Percentiles rank a stretch among this genome's conserved stretches.
phyloP scores from a whole-genome alignment of 225 moss, liverwort and hornwort genomes.

The Bryoerythrophyllum caledonicum region DNA sequence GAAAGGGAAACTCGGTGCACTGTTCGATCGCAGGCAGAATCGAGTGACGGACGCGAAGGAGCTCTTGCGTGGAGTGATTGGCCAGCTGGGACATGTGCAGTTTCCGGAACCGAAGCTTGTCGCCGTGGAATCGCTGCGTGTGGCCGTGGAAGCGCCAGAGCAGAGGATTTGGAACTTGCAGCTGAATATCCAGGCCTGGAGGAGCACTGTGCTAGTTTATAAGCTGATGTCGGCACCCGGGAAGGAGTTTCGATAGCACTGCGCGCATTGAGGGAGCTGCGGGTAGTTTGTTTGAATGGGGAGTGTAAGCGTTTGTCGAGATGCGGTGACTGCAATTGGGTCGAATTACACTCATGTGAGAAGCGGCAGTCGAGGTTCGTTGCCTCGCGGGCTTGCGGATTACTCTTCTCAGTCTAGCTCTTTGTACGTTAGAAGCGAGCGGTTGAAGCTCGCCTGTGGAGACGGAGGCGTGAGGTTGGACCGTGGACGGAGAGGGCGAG shows the following conservation, averaged over 20 bases:
- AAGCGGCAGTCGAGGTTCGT: neutral
- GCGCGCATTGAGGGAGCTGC: neutral
- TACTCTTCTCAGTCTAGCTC: constrained; percentile 35
- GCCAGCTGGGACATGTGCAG: neutral
- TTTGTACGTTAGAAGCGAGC: constrained; percentile 23
- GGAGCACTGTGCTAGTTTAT: neutral
- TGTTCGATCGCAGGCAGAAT: neutral
- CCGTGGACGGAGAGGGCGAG: constrained; percentile 19
- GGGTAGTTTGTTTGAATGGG: constrained; percentile 35
- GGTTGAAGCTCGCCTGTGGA: constrained; percentile 30
- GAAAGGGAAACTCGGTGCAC: neutral
- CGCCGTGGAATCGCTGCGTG: constrained; percentile 18
- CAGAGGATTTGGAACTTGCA: constrained; percentile 14
- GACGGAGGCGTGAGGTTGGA: constrained; percentile 21
- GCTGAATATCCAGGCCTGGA: constrained; percentile 13
- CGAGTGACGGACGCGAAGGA: neutral
- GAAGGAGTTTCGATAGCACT: neutral
- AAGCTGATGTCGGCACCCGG: neutral
- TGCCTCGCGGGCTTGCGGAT: constrained; percentile 26
- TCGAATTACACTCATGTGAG: constrained; percentile 31
- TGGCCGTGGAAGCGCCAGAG: constrained; percentile 28
- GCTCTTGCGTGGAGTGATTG: neutral
- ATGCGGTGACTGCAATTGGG: constrained; percentile 25
- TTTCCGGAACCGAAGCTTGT: neutral
- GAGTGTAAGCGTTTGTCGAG: constrained; percentile 39